Evolutionary conservation across 2,329 filamentous ascomycete species (phyloP), one percentile per base, ranked within the genome.

Genomic region (Trichoderma sp.): DNA sequence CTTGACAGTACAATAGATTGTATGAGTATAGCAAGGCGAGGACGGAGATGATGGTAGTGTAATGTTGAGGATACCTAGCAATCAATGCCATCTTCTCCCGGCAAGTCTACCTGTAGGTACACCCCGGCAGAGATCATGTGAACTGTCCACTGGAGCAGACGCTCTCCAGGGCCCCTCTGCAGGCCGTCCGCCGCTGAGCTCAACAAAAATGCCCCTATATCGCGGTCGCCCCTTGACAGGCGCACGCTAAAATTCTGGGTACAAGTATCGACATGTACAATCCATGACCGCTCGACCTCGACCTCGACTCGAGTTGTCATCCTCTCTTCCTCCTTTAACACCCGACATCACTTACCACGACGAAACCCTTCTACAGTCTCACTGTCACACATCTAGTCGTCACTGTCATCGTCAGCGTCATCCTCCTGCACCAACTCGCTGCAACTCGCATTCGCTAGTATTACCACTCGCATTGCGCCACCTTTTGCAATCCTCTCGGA

Each of bases 131-230:
- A 15, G 15, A 43, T 41, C 52, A 56, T 43, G 52, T 56, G 52
- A 14, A 14, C 34, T 14, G 34, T 12, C 34, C 34, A 39, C 34
- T 39, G 34, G 34, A 12, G 12, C 34, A 39, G 4, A 39, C 34
- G 17, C n/a, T 19, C 5, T 19, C 30, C 39, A 54, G 60, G 60
- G 41, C 7, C 7, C 28, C 7, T 54, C 12, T 55, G 50, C 60
- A 47, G 47, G 60, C 55, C 60, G 55, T 28, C 41, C 41, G 41
- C 60, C 47, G 26, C 60, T 54, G 28, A 39, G 50, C 50, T 55
- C 50, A 63, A 55, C 50, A 63, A 60, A 54, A 63, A 43, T 45
- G 51, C 50, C 60, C 60, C 60, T 63, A 63, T 34, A 55, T 47
- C 26, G 44, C 12, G 50, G 9, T 3, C 41, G 21, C 41, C 59